Conservation (phyloP, 495 filamentous ascomycete genomes). For the Daldinia childiae region DNA sequence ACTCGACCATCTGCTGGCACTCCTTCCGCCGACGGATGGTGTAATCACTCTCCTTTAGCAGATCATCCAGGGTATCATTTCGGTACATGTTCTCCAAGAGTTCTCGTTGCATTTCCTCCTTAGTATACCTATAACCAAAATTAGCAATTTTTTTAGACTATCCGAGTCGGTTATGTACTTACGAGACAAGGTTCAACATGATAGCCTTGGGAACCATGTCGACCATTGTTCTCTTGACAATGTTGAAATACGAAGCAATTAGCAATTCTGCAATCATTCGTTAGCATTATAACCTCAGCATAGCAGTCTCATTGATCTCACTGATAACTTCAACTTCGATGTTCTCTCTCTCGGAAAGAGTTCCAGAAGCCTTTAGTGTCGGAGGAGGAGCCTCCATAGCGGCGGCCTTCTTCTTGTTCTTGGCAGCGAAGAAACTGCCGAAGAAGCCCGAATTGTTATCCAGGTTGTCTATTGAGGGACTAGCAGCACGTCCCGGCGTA, state of each 20-base stretch:
- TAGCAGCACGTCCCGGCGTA: slow-evolving; percentile 73
- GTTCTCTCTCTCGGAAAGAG: slow-evolving; percentile 87
- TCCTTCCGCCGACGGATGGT: slow-evolving; percentile 95
- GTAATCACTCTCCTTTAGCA: slow-evolving; percentile 98
- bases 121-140: slow-evolving; percentile 74
- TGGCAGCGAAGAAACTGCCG: slow-evolving; percentile 94
- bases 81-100: slow-evolving; percentile 98
- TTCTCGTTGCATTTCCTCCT: slow-evolving; percentile 98
- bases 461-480: slow-evolving; percentile 67
- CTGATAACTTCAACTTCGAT: slow-evolving; percentile 99
- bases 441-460: slow-evolving; percentile 83
- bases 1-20: slow-evolving; percentile 99
- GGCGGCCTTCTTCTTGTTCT: slow-evolving; percentile 99
- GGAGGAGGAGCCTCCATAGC: slow-evolving; percentile 97
- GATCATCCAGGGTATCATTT: slow-evolving; percentile 84
- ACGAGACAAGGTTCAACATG: slow-evolving; percentile 97
- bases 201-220: slow-evolving; percentile 99
- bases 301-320: slow-evolving; percentile 61
- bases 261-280: slow-evolving; percentile 73
- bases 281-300: slow-evolving; percentile 28
- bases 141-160: slow-evolving; percentile 30
- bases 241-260: slow-evolving; percentile 97
- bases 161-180: slow-evolving; percentile 53
- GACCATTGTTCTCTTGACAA: slow-evolving; percentile 97
- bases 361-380: slow-evolving; percentile 91